Base-by-base conservation (phyloP, 768 basidiomycete species). In the Boletus eberwhitei region DNA sequence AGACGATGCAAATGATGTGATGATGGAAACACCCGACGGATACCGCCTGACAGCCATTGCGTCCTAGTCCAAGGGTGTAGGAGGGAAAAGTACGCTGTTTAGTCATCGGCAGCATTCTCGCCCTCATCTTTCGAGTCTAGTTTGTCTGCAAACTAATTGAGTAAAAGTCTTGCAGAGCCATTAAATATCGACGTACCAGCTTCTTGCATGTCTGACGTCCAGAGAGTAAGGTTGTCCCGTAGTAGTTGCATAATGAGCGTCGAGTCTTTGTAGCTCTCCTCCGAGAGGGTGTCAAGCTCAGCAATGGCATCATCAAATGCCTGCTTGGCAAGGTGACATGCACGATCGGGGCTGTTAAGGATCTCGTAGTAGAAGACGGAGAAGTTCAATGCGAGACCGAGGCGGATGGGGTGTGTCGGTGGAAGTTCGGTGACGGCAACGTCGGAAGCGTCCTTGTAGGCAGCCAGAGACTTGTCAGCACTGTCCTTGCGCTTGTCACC, bases 301-400 rank as follows among this genome's bases (percentile, higher is more conserved):
- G 95, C 94, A 71, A 98, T 98, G 43, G 96, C 96, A 73, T 98
- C 95, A 60, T 98, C 95, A 74, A 98, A 98, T 8, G 96, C 95
- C 75, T 97, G 93, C 80, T 98, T 98, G 73, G 95, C 95, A 63
- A 98, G 89, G 71, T 95, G 92, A 80, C 95, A 97, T 48, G 96
- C 96, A 74, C 93, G 92, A 76, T 97, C 95, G 63, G 96, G 94
- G 75, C 89, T 90, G 85, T 97, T 97, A 74, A 97, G 87, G 73
- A 98, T 97, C 77, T 98, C 95, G 79, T 97, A 97, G 84, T 98
- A 98, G 84, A 98, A 98, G 47, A 98, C 95, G 50, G 93, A 97
- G 85, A 98, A 98, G 85, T 98, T 98, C 70, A 98, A 83, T 43
- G 95, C 95, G 52, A 98, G 90, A 75, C 96, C 96, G 59, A 98